These are phyloP conservation scores for Cryptococcus sp. DNA, from an alignment of 1,284 basidiomycete species.

Conservation along the genomic window DNA sequence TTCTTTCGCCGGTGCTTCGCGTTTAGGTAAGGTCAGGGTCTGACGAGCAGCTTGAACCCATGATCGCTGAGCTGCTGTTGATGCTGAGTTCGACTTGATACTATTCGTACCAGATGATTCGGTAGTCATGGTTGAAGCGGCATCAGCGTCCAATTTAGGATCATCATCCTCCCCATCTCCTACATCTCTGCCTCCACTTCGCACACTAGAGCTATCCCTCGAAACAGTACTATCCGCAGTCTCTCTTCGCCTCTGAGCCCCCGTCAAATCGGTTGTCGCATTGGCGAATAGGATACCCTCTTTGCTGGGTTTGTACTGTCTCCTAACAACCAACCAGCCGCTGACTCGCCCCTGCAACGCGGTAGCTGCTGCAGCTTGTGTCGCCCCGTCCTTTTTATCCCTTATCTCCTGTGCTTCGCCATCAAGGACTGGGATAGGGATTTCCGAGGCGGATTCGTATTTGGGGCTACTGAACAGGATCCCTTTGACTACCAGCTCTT, in stretches of 20 bases:
- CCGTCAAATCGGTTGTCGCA: too few relatives aligned
- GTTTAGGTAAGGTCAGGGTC: conserved; percentile 32
- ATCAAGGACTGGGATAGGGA: too few relatives aligned
- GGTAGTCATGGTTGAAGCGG: conserved; percentile 1
- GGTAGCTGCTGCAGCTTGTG: conserved; percentile 35
- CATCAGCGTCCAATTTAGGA: background rate
- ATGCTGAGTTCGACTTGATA: background rate
- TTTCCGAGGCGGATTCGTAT: too few relatives aligned
- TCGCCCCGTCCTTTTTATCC: background rate
- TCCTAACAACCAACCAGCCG: conserved; percentile 79
- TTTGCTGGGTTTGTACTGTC: conserved; percentile 65
- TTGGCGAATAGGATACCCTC: too few relatives aligned
- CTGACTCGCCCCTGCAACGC: conserved; percentile 40
- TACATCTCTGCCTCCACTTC: conserved; percentile 2
- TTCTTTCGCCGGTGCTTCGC: conserved; percentile 70
- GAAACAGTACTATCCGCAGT: conserved; percentile 50
- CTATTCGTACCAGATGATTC: background rate
- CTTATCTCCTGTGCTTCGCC: too few relatives aligned
- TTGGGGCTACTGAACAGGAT: too few relatives aligned
- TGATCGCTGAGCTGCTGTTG: background rate
- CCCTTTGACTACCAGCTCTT: too few relatives aligned
- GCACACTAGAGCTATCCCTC: background rate
- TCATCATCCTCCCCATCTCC: conserved; percentile 4
- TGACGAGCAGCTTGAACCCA: background rate
- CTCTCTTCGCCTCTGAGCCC: conserved; percentile 50